phyloP scores from a whole-genome alignment of 441 rosid genomes.

The Omphalea diandra region DNA sequence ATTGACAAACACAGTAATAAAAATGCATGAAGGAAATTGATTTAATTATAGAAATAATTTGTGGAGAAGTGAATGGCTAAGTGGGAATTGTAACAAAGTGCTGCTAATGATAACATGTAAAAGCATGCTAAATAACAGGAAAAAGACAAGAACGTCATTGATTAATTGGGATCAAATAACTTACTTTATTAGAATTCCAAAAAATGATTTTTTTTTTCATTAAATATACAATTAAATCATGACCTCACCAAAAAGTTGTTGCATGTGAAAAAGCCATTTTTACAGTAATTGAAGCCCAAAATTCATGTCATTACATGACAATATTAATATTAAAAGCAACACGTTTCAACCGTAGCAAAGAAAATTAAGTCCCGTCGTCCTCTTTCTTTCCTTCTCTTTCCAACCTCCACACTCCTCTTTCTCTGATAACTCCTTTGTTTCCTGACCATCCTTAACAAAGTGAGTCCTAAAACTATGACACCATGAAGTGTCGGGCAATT shows the following conservation, averaged over 20 bases:
- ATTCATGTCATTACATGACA: background rate
- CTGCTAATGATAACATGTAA: background rate
- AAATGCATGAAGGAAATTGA: too few relatives aligned
- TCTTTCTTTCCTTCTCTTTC: background rate
- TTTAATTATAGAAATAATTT: background rate
- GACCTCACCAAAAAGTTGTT: background rate
- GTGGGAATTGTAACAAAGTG: background rate
- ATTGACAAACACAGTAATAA: too few relatives aligned
- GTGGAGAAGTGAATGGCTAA: background rate
- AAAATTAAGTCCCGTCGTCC: background rate
- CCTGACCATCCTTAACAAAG: background rate
- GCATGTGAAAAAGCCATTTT: background rate
- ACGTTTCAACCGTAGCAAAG: background rate
- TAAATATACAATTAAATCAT: background rate
- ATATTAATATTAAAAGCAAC: background rate
- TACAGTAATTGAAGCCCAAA: background rate
- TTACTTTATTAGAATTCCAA: background rate
- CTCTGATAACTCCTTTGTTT: background rate
- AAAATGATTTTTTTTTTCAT: background rate
- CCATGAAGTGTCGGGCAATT: background rate
- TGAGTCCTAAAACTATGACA: conserved; percentile 1
- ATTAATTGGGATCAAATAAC: background rate
- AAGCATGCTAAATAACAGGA: background rate
- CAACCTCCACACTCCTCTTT: too few relatives aligned
- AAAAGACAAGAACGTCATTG: background rate